phyloP scores from a whole-genome alignment of 371 early-diverging fungal species.

The Dinochytrium kinnereticum region DNA sequence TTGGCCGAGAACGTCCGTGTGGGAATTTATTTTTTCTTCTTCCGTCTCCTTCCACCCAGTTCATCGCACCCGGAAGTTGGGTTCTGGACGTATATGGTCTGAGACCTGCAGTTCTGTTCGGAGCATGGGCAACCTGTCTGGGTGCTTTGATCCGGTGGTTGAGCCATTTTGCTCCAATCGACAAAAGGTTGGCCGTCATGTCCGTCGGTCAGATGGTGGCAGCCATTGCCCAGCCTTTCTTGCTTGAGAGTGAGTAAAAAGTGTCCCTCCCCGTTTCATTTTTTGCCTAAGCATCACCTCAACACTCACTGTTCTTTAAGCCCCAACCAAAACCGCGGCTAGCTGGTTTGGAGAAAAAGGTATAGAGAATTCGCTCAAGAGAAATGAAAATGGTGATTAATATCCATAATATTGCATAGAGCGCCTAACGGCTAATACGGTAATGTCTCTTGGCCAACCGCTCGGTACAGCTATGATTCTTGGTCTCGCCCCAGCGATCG shows the following conservation, averaged over 20 bases:
- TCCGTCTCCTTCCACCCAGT: too few species aligned
- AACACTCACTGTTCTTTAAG: slow-evolving; percentile 7
- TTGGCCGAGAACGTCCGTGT: too few species aligned
- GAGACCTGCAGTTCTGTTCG: slow-evolving; percentile 50
- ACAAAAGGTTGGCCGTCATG: slow-evolving; percentile 52
- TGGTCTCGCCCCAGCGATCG: slow-evolving; percentile 60
- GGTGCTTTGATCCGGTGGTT: slow-evolving; percentile 69
- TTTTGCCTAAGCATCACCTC: background rate
- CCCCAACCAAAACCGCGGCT: slow-evolving; percentile 57
- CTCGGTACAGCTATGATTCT: slow-evolving; percentile 63
- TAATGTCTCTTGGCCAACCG: slow-evolving; percentile 54
- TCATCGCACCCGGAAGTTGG: slow-evolving; percentile 26
- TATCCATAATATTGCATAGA: too few species aligned
- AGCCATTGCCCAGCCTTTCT: slow-evolving; percentile 65
- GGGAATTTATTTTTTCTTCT: too few species aligned
- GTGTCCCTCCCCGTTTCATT: background rate
- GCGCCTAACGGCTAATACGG: slow-evolving; percentile 67
- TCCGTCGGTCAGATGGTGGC: slow-evolving; percentile 67
- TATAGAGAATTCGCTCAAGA: too few species aligned
- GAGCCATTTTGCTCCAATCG: slow-evolving; percentile 50
- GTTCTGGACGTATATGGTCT: slow-evolving; percentile 39
- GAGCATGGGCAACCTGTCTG: slow-evolving; percentile 52
- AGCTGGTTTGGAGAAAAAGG: slow-evolving; percentile 71
- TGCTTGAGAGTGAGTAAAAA: slow-evolving; percentile 53
- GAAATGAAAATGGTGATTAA: too few species aligned